These are phyloP conservation scores for Colletotrichum falcatum DNA, from an alignment of 2,329 filamentous ascomycete genomes.

Conservation along the genomic window DNA sequence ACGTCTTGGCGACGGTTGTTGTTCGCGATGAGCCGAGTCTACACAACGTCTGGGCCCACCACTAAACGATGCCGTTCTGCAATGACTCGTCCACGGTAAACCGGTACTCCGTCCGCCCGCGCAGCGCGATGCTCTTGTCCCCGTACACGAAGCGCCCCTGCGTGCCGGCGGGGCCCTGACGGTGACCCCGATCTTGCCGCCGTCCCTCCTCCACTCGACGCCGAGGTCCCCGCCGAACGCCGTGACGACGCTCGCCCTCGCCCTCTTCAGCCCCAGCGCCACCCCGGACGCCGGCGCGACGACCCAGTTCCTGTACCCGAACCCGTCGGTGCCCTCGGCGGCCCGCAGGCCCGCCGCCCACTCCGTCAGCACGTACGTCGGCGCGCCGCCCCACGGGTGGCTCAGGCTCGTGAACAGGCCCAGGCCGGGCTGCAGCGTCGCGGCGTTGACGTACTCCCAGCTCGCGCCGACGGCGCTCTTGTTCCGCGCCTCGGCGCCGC, in stretches of 20 bases:
- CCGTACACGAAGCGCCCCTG: slow-evolving; percentile 36
- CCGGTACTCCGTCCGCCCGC: slow-evolving; percentile 28
- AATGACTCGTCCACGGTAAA: slow-evolving; percentile 29
- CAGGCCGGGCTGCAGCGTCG: slow-evolving; percentile 53
- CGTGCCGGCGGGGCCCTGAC: slow-evolving; percentile 38
- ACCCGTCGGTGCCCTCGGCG: slow-evolving; percentile 30
- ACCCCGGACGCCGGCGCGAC: slow-evolving; percentile 45
- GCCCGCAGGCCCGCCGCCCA: slow-evolving; percentile 48
- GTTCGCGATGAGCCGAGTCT: neutral
- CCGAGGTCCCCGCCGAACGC: slow-evolving; percentile 44
- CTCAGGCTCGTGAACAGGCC: slow-evolving; percentile 55
- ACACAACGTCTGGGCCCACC: neutral
- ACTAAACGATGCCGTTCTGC: slow-evolving; percentile 20
- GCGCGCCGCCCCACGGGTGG: slow-evolving; percentile 59
- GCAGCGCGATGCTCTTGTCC: slow-evolving; percentile 15
- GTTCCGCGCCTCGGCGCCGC: slow-evolving; percentile 1
- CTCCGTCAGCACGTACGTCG: slow-evolving; percentile 57
- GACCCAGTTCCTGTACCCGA: slow-evolving; percentile 47
- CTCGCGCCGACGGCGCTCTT: slow-evolving; percentile 53
- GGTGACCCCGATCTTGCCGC: slow-evolving; percentile 18
- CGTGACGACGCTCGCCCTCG: slow-evolving; percentile 45
- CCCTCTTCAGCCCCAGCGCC: slow-evolving; percentile 46
- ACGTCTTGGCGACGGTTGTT: neutral
- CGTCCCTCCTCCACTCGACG: slow-evolving; percentile 42
- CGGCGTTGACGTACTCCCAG: slow-evolving; percentile 59